These are phyloP conservation scores for Pythium aristosporum DNA, from an alignment of 352 stramenopile species.

Conservation along the genomic window DNA sequence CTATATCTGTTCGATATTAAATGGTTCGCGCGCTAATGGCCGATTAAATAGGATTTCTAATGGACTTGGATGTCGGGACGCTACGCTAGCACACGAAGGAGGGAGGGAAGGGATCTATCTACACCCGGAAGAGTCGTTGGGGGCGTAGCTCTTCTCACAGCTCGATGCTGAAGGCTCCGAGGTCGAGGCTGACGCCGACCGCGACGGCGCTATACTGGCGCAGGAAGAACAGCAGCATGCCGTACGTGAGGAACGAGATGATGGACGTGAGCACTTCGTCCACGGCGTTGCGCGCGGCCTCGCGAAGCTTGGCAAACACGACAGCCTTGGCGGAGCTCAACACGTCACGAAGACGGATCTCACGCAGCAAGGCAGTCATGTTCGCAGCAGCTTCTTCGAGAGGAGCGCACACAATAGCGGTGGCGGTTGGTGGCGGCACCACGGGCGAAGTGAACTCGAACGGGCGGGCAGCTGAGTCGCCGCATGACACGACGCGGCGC, in stretches of 20 bases:
- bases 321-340: conserved; percentile 29
- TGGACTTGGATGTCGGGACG: conserved; percentile 4
- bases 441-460: conserved; percentile 2
- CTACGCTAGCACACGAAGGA: conserved; percentile 22
- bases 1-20: background rate
- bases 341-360: conserved; percentile 32
- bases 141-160: conserved; percentile 17
- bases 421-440: background rate
- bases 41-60: conserved; percentile 12
- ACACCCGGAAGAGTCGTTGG: background rate
- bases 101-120: background rate
- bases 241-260: conserved; percentile 44
- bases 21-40: background rate
- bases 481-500: conserved; percentile 29
- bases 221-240: conserved; percentile 32
- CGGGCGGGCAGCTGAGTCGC: background rate
- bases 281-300: conserved; percentile 31
- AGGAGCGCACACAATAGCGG: background rate
- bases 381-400: conserved; percentile 3
- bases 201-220: conserved; percentile 40
- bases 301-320: conserved; percentile 29
- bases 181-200: conserved; percentile 38
- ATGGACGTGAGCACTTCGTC: conserved; percentile 38
- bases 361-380: conserved; percentile 21
- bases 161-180: conserved; percentile 43